A percentile compares a stretch with the other conserved stretches of the same genome.
phyloP scores from a whole-genome alignment of 139 green algal species.

The Chlamydomonas schloesseri region DNA sequence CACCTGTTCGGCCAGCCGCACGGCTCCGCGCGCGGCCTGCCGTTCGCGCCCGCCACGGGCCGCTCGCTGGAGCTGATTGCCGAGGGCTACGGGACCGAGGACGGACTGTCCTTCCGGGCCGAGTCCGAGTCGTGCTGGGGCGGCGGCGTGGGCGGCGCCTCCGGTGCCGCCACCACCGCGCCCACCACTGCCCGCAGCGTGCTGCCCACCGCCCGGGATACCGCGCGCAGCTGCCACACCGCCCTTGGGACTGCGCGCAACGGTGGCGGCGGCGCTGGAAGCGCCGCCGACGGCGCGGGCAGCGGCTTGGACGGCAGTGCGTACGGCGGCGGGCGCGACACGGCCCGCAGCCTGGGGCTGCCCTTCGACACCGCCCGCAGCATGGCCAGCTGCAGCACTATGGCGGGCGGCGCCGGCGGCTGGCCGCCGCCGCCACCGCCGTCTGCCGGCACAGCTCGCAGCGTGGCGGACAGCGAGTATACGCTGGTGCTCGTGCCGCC shows the following conservation, averaged over 20 bases:
- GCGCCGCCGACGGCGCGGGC: no score
- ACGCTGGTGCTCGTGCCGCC: neutral
- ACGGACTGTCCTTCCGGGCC: neutral
- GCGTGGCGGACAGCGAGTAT: slow-evolving; percentile 28
- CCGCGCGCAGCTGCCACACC: neutral
- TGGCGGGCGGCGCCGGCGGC: neutral
- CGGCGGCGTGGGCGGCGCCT: no score
- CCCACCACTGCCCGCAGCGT: slow-evolving; percentile 26
- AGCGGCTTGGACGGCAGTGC: no score
- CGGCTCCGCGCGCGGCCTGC: neutral
- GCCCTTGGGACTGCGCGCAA: no score
- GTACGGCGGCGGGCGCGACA: neutral
- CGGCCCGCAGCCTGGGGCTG: neutral
- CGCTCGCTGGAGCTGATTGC: slow-evolving; percentile 28
- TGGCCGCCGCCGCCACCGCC: slow-evolving; percentile 32
- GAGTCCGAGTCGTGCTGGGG: neutral
- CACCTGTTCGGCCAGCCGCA: neutral
- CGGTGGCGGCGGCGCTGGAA: no score
- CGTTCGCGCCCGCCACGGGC: neutral
- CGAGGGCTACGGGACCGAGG: slow-evolving; percentile 10
- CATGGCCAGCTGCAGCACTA: neutral
- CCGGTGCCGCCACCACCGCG: neutral
- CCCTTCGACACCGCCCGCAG: slow-evolving; percentile 29
- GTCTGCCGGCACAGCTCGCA: slow-evolving; percentile 12
- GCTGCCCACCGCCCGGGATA: neutral